These are phyloP conservation scores for Leishmania aethiopica DNA, from an alignment of 208 protist genomes.

Conservation along the genomic window DNA sequence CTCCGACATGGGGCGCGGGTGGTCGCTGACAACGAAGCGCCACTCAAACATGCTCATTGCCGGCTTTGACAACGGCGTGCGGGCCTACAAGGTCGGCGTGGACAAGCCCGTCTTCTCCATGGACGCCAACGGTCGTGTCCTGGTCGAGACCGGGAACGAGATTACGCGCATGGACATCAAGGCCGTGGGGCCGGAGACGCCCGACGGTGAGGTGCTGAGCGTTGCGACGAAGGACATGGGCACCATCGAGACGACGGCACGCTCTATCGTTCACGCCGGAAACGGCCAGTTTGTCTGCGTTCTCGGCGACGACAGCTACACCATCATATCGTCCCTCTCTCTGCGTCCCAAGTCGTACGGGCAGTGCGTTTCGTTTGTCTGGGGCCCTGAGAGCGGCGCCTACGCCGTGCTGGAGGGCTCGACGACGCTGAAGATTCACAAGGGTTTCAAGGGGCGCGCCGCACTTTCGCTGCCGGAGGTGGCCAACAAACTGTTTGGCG, in stretches of 20 bases:
- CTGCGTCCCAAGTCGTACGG: constrained; percentile 98
- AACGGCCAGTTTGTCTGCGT: constrained; percentile 96
- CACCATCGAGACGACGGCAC: constrained; percentile 93
- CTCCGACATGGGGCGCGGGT: constrained; percentile 94
- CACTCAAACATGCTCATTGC: constrained; percentile 89
- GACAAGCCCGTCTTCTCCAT: constrained; percentile 97
- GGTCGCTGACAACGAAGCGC: constrained; percentile 88
- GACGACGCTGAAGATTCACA: constrained; percentile 91
- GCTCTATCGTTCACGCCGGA: constrained; percentile 91
- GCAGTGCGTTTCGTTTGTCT: constrained; percentile 96
- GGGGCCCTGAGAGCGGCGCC: constrained; percentile 86
- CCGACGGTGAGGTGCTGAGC: constrained; percentile 76
- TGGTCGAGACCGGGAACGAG: constrained; percentile 96
- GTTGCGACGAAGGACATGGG: constrained; percentile 95
- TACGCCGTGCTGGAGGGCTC: constrained; percentile 94
- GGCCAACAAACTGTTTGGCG: constrained; percentile 85
- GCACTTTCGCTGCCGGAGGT: constrained; percentile 67
- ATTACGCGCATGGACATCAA: constrained; percentile 93
- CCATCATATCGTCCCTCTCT: constrained; percentile 97
- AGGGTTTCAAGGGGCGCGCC: constrained; percentile 96
- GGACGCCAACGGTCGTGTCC: constrained; percentile 97
- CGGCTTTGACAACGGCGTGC: constrained; percentile 92
- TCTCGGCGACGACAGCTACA: constrained; percentile 97
- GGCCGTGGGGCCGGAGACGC: constrained; percentile 42
- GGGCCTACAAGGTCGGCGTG: constrained; percentile 92